phyloP scores from a whole-genome alignment of 164 flowering plant genomes.

The Cinnamomum micranthum region DNA sequence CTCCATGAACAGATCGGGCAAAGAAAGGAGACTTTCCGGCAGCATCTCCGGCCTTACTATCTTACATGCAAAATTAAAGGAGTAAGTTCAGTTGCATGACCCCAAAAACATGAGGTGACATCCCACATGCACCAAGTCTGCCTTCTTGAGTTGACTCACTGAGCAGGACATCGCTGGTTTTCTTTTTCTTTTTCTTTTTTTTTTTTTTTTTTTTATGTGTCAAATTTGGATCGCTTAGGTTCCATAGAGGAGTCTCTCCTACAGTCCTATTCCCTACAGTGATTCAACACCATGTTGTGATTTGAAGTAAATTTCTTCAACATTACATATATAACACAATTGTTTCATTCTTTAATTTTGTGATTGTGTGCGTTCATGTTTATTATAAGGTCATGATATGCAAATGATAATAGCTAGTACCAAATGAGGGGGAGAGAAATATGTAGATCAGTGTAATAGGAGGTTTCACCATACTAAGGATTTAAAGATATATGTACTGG shows the following conservation, averaged over 20 bases:
- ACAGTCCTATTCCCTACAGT: neutral
- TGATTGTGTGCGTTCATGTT: too few species aligned
- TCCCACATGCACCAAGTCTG: neutral
- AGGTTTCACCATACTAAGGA: too few species aligned
- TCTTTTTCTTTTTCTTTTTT: too few species aligned
- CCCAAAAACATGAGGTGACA: neutral
- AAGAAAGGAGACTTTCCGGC: conserved; percentile 16
- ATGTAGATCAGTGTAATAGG: too few species aligned
- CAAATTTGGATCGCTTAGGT: neutral
- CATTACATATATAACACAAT: neutral
- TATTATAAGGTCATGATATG: too few species aligned
- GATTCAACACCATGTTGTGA: neutral
- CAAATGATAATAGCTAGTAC: too few species aligned
- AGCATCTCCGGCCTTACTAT: conserved; percentile 27
- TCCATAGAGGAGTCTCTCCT: neutral
- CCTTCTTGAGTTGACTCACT: neutral
- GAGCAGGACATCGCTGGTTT: neutral
- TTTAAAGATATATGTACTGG: too few species aligned
- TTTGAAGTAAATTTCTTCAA: neutral
- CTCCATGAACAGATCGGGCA: conserved; percentile 17
- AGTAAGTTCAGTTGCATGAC: conserved; percentile 20
- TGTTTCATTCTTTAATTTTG: too few species aligned
- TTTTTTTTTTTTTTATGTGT: neutral
- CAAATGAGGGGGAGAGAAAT: too few species aligned
- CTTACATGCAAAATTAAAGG: conserved; percentile 25